Percentiles rank a stretch among this genome's conserved stretches.
Evolutionary conservation across 345 rosid species (phyloP).

Genomic region (Syzygium jambos): DNA sequence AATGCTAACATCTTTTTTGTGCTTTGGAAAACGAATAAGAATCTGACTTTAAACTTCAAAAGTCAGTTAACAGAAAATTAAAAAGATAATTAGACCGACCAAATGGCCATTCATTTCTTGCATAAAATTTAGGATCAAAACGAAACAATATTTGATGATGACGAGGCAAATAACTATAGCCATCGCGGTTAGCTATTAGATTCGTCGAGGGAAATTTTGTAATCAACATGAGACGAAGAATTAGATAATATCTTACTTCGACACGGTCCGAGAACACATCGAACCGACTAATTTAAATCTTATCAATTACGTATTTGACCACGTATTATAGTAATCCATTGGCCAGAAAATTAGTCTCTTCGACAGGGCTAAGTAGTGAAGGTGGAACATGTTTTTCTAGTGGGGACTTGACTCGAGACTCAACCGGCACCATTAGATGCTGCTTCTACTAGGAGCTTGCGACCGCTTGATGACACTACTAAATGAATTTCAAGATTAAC

Average conservation of each 20-base stretch:
- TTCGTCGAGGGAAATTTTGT: not conserved
- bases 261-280: not conserved
- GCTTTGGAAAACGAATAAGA: too few species aligned
- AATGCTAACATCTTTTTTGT: too few species aligned
- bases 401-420: not conserved
- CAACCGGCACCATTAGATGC: not conserved
- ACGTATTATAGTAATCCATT: not conserved
- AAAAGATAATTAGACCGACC: not conserved
- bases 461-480: not conserved
- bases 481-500: not conserved
- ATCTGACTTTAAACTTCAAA: too few species aligned
- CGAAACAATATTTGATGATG: not conserved
- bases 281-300: not conserved
- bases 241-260: not conserved
- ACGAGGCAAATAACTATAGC: accelerated
- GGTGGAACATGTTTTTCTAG: not conserved
- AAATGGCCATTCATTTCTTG: not conserved
- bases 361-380: not conserved
- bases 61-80: too few species aligned
- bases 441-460: not conserved
- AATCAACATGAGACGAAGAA: not conserved
- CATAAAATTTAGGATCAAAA: not conserved
- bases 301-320: not conserved
- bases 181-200: not conserved
- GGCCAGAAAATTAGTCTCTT: not conserved